Base-by-base conservation (phyloP, 2,329 filamentous ascomycete genomes). In the Tympanopsis confertula region DNA sequence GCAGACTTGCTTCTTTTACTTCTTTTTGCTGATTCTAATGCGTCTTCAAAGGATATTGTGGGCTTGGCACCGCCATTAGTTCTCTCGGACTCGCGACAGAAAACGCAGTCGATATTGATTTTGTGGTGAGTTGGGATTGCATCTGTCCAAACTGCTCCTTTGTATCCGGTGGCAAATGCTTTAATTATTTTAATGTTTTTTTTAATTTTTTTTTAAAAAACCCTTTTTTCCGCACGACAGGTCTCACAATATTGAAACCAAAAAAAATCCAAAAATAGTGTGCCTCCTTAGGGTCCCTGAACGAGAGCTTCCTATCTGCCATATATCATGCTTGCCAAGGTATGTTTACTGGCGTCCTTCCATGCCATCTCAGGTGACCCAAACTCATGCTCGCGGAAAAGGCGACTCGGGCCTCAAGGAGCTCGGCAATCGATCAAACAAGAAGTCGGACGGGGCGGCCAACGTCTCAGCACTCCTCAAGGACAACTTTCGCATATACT, bases 221-320 rank as follows among this genome's bases (percentile, higher is more conserved):
- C n/a, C 32, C 35, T 17, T 37, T 22, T 5, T 15, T 12, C 3
- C 15, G 14, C 35, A 32, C 14, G 38, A 13, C 36, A 15, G 35
- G 37, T 7, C 7, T 12, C 13, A 22, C 5, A 24, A 33, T 38
- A 29, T 35, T 37, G 32, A 35, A 32, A n/a, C 35, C 38, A 26
- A 42, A 41, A 36, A 42, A 43, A 49, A 49, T 43, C 13, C 33
- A 5, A 3, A 19, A 33, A 7, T 44, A 82, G 79, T 74, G 83
- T 19, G 86, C 89, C 1, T 95, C 89, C 1, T 61, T 96, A 4
- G 91, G 89, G 14, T 75, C 75, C 5, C 53, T 96, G 32, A 86
- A 78, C 38, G 65, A 72, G 30, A 69, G 74, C 5, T 76, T 91
- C 41, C 56, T 95, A 19, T 56, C 56, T 38, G 62, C 65, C 10